These are phyloP conservation scores for Hanseniaspora guilliermondii DNA, from an alignment of 805 yeast genomes.

Conservation along the genomic window DNA sequence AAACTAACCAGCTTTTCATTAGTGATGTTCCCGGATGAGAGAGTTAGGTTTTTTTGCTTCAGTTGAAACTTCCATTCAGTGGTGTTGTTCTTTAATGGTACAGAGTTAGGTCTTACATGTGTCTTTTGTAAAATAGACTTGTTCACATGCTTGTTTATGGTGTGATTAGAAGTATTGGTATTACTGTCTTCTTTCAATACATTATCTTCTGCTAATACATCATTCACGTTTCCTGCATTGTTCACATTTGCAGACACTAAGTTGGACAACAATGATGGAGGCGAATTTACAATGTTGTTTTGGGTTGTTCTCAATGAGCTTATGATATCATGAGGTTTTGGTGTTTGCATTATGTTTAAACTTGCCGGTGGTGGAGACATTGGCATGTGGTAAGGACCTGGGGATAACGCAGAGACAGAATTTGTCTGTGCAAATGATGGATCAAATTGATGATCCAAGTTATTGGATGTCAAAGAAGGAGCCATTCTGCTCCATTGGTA, in stretches of 20 bases:
- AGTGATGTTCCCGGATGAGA: slow-evolving; percentile 41
- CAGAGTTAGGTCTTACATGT: slow-evolving; percentile 1
- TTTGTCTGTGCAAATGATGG: background rate
- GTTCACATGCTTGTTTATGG: background rate
- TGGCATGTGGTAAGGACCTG: slow-evolving; percentile 8
- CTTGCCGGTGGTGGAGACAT: slow-evolving; percentile 9
- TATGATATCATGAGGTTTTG: slow-evolving; percentile 11
- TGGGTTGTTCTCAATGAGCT: slow-evolving; percentile 12
- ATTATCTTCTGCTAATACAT: background rate
- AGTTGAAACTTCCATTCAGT: slow-evolving; percentile 56
- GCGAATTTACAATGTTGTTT: background rate
- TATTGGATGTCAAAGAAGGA: slow-evolving; percentile 4
- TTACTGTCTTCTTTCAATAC: background rate
- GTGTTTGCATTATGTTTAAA: slow-evolving; percentile 1
- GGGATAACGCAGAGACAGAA: background rate
- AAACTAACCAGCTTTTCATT: slow-evolving; percentile 44
- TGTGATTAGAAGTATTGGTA: background rate
- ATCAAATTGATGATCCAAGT: slow-evolving; percentile 1
- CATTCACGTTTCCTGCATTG: background rate
- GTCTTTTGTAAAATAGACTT: background rate
- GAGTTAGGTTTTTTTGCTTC: slow-evolving; percentile 35
- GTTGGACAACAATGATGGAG: background rate
- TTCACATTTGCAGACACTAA: background rate
- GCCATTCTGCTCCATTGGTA: background rate
- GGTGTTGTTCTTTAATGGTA: slow-evolving; percentile 7